Evolutionary conservation across 73 alveolate genomes (phyloP).

Genomic region (Blepharisma stoltei): DNA sequence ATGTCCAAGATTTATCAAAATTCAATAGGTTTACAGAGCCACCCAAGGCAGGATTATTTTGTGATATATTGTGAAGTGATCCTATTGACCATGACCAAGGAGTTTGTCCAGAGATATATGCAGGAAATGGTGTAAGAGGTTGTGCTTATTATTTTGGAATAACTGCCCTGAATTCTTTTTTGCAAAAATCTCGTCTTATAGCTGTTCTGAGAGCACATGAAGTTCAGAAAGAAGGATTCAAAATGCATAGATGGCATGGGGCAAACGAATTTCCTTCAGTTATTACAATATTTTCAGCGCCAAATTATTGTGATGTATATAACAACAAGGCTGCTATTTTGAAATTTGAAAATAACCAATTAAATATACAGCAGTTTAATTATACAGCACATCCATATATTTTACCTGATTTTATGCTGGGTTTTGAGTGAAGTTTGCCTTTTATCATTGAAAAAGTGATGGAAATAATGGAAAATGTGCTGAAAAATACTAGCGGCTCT

Average conservation of each 20-base stretch:
- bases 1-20: constrained; percentile 53
- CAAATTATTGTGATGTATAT: constrained; percentile 91
- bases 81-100: constrained; percentile 81
- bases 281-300: constrained; percentile 89
- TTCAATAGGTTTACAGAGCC: constrained; percentile 69
- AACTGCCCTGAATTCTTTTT: constrained; percentile 51
- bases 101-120: constrained; percentile 43
- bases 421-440: constrained; percentile 82
- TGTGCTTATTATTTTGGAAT: constrained; percentile 60
- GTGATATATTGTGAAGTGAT: constrained; percentile 82
- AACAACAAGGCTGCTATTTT: constrained; percentile 87
- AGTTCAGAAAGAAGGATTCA: constrained; percentile 87
- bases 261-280: constrained; percentile 80
- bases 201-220: constrained; percentile 91
- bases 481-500: background rate
- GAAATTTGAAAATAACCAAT: constrained; percentile 69
- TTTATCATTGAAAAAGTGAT: constrained; percentile 82
- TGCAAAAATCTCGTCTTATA: constrained; percentile 41
- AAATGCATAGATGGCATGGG: constrained; percentile 86
- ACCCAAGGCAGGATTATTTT: constrained; percentile 72
- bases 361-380: constrained; percentile 79
- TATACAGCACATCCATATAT: constrained; percentile 86
- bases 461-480: constrained; percentile 67
- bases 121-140: constrained; percentile 63
- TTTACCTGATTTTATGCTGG: constrained; percentile 80